A percentile compares a stretch with the other conserved stretches of the same genome.
Conservation (phyloP, 2,329 filamentous ascomycete species). For the Aaosphaeria arxii region DNA sequence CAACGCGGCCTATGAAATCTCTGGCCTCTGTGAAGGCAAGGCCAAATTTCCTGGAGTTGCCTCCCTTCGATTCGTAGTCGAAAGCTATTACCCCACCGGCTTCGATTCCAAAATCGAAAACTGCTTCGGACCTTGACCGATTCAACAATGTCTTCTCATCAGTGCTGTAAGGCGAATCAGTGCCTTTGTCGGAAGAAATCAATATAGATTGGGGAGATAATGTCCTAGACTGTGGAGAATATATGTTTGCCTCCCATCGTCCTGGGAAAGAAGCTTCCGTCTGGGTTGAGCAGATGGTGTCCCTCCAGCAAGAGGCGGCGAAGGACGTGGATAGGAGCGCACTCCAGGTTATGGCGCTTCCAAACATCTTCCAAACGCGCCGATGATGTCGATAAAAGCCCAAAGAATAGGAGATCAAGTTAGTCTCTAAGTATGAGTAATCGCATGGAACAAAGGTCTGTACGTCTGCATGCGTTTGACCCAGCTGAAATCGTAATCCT, state of each 20-base stretch:
- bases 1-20: slow-evolving; percentile 33
- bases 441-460: too few relatives aligned
- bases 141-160: slow-evolving; percentile 26
- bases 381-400: too few relatives aligned
- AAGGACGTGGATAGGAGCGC: too few relatives aligned
- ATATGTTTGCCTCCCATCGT: slow-evolving; percentile 58
- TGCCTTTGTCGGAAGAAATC: slow-evolving; percentile 39
- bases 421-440: too few relatives aligned
- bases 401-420: too few relatives aligned
- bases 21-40: slow-evolving; percentile 43
- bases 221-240: slow-evolving; percentile 52
- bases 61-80: slow-evolving; percentile 45
- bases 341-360: too few relatives aligned
- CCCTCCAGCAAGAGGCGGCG: too few relatives aligned
- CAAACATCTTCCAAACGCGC: too few relatives aligned
- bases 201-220: slow-evolving; percentile 42
- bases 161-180: slow-evolving; percentile 15
- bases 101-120: slow-evolving; percentile 59
- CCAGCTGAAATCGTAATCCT: too few relatives aligned
- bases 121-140: slow-evolving; percentile 52
- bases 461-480: too few relatives aligned
- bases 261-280: slow-evolving; percentile 32
- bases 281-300: too few relatives aligned
- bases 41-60: slow-evolving; percentile 27
- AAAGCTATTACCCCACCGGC: slow-evolving; percentile 56